Evolutionary conservation across 176 grass and related monocot genomes (phyloP), one percentile per base, ranked within the genome.

Genomic region (maize (Zea mays)): DNA sequence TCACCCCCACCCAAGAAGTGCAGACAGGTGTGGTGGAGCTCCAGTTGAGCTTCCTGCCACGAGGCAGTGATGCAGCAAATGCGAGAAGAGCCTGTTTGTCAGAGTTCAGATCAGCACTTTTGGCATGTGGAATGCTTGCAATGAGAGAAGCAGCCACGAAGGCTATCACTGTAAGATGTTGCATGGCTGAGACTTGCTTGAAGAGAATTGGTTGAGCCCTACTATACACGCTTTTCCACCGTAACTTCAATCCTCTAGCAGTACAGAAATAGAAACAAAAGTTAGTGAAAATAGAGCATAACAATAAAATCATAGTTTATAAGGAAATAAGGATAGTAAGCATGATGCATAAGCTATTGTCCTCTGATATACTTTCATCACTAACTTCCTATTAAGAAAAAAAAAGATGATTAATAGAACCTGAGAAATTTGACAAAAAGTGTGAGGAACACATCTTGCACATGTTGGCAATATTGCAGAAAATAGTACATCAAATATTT

Each of bases 1-100:
- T 90, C 21, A 99, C 86, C 50, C 96, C 96, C 33, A 92, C 88
- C 96, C 96, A 99, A 52, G 89, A 84, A 16, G 96, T 89, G 76
- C 96, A 99, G 71, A 98, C 58, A 62, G 87, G 85, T 69, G 77
- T 79, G 3, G 51, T 76, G 41, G 66, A 82, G 72, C 81, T 92
- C 96, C 96, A 99, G 63, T 99, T 95, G 38, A 99, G 87, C 83
- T 95, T 99, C 60, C 81, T 89, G 50, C 90, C 88, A 83, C 95
- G 96, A 46, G 92, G 90, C 45, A 99, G 69, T 71, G 85, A 90
- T 20, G 81, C 77, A 72, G 96, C 92, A 84, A 99, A 99, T 84
- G 80, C 59, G 54, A 95, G 96, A 81, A 99, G 92, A 78, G 90
- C 85, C 83, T 93, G 85, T 71, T 89, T 88, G 65, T 99, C 96